Evolutionary conservation across 257 asterid genomes (phyloP), one percentile per base, ranked within the genome.

Genomic region (Solanum stenotomum): DNA sequence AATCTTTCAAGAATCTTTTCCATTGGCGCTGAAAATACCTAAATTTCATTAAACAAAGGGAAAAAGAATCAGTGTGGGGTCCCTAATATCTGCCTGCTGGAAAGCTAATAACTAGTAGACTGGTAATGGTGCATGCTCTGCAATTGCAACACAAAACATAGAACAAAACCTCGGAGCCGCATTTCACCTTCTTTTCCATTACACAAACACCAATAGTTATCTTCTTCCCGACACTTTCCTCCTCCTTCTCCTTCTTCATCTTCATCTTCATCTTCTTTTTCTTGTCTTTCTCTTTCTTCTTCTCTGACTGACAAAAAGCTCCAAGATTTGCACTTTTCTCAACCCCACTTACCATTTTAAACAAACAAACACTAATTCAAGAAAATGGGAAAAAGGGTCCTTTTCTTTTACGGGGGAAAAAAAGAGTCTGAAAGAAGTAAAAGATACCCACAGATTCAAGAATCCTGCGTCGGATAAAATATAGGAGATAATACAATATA

Each of bases 141-240:
- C 25, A 87, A 83, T 42, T 77, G 88, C 87, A 85, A 86, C 87
- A 11, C 89, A 85, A 78, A 86, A 84, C 90, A 89, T 27, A 91
- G 87, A 91, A 92, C 92, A 90, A 94, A 94, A 95, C 98, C 98
- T 94, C 98, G 94, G 95, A 92, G 96, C 98, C 98, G 95, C 98
- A 95, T 93, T 94, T 96, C 99, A 95, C 99, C 99, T 96, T 95
- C 98, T 95, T 96, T 96, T 96, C 99, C 98, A 96, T 93, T 90
- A 96, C 99, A 89, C 99, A 96, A 76, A 96, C 98, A 88, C 99
- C 99, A 76, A 95, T 92, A 87, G 87, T 90, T 79, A 96, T 90
- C 90, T 95, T 95, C 90, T 86, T 84, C 87, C 88, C 92, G 15
- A 89, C 85, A 68, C 84, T 85, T 65, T 88, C 88, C 74, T 88